Percentiles rank a stretch among this genome's conserved stretches.
Conservation (phyloP, 1,139 yeast genomes). For the Eremothecium cymbalariae region DNA sequence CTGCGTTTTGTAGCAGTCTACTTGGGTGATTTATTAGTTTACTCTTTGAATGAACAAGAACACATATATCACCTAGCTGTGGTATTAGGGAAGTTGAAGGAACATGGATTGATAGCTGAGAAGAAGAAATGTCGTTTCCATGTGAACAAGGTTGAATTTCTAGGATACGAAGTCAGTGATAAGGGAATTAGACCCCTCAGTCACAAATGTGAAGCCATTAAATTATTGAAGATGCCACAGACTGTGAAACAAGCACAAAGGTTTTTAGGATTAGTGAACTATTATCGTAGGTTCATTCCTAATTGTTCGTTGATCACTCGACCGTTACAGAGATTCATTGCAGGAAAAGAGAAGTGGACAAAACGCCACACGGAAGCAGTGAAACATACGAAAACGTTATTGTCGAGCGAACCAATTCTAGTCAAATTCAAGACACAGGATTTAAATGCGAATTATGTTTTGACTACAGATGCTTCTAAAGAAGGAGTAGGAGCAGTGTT, state of each 20-base stretch:
- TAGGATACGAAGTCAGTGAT: conserved; percentile 10
- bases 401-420: conserved; percentile 9
- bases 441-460: conserved; percentile 6
- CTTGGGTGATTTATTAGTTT: conserved; percentile 29
- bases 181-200: conserved; percentile 10
- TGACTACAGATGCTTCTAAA: conserved; percentile 17
- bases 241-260: conserved; percentile 13
- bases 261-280: conserved; percentile 14
- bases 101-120: conserved; percentile 9
- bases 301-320: conserved; percentile 8
- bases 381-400: neutral
- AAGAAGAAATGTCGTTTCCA: conserved; percentile 11
- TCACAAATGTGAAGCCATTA: conserved; percentile 13
- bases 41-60: conserved; percentile 12
- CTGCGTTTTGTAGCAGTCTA: conserved; percentile 19
- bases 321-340: conserved; percentile 9
- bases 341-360: conserved; percentile 5
- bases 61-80: conserved; percentile 17
- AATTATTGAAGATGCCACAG: conserved; percentile 7
- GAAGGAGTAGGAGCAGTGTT: conserved; percentile 16
- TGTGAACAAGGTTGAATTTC: conserved; percentile 8
- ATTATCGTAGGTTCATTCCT: conserved; percentile 13
- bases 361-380: conserved; percentile 7
- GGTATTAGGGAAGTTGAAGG: conserved; percentile 9
- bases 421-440: conserved; percentile 10